phyloP scores from a whole-genome alignment of 2,329 filamentous ascomycete species.

The Fusarium globosum region DNA sequence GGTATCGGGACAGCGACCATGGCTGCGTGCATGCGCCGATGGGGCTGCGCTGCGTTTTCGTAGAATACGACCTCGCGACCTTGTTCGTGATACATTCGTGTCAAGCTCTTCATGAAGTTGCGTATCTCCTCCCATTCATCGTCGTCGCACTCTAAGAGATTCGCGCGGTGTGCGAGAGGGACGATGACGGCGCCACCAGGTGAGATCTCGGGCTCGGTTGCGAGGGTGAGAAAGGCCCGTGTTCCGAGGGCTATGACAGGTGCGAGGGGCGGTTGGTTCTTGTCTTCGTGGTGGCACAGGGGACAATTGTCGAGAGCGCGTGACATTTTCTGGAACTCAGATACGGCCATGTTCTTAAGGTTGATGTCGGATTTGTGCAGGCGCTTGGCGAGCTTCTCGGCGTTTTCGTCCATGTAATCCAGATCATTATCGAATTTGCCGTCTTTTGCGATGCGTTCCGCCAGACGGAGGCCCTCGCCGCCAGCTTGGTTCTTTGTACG shows the following conservation, averaged over 20 bases:
- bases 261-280: constrained; percentile 77
- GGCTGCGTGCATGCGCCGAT: constrained; percentile 83
- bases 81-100: constrained; percentile 92
- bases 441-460: constrained; percentile 95
- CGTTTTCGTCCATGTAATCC: constrained; percentile 98
- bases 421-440: constrained; percentile 90
- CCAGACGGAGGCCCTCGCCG: constrained; percentile 83
- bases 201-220: constrained; percentile 88
- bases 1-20: constrained; percentile 89
- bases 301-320: constrained; percentile 87
- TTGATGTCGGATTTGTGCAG: constrained; percentile 90
- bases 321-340: constrained; percentile 90
- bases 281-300: constrained; percentile 91
- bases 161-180: constrained; percentile 85
- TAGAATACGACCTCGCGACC: constrained; percentile 96
- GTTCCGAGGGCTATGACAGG: constrained; percentile 89
- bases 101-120: constrained; percentile 98
- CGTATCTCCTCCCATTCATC: constrained; percentile 99
- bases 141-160: constrained; percentile 97
- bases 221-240: constrained; percentile 85
- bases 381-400: constrained; percentile 84
- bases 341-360: constrained; percentile 87
- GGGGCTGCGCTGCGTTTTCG: constrained; percentile 89
- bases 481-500: constrained; percentile 81
- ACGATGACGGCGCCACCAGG: constrained; percentile 88